Conservation (phyloP, 768 basidiomycete genomes). For the Phlebiopsis flavidoalba region DNA sequence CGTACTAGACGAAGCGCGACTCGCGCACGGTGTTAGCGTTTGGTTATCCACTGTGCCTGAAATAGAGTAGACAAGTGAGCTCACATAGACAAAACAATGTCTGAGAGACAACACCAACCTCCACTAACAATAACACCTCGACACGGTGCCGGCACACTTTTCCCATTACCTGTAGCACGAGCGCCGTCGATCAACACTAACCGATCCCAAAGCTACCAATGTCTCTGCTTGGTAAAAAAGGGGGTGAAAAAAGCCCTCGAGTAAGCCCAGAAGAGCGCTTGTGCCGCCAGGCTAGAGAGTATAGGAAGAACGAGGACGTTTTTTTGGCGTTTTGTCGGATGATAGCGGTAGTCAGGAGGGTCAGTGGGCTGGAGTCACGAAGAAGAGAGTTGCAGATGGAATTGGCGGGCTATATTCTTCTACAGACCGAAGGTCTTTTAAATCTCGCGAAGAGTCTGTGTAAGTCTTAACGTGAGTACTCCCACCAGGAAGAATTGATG, state of each 20-base stretch:
- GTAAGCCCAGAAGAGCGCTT: constrained; percentile 63
- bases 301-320: constrained; percentile 43
- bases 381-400: constrained; percentile 76
- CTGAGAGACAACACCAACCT: constrained; percentile 38
- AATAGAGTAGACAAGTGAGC: background rate
- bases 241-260: constrained; percentile 80
- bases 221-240: constrained; percentile 70
- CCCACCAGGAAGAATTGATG: background rate
- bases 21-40: constrained; percentile 55
- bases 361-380: constrained; percentile 63
- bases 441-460: constrained; percentile 22
- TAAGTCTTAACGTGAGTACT: background rate
- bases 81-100: background rate
- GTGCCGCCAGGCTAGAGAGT: constrained; percentile 69
- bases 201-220: constrained; percentile 85
- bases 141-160: constrained; percentile 54
- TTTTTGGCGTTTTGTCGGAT: constrained; percentile 48
- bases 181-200: constrained; percentile 69
- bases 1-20: constrained; percentile 75
- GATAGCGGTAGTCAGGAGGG: constrained; percentile 48
- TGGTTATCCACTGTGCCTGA: constrained; percentile 47
- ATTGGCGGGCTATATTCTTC: constrained; percentile 50
- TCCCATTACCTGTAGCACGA: constrained; percentile 53
- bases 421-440: constrained; percentile 44
- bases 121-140: constrained; percentile 69